Base-by-base conservation (phyloP, 768 basidiomycete species). In the Atractiella rhizophila region DNA sequence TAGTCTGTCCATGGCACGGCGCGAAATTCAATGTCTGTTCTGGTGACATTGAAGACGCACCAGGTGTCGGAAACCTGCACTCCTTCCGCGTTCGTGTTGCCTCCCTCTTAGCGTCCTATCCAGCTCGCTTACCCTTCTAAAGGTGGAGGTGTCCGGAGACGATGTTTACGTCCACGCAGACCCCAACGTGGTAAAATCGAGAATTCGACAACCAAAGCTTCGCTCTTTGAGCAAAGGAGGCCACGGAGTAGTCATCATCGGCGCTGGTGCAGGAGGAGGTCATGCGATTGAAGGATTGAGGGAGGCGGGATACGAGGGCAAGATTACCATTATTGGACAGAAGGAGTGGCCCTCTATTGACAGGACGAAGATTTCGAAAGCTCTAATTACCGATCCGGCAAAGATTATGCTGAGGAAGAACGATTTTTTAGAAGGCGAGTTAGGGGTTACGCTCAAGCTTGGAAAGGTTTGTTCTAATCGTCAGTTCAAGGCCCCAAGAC, bases 11-110 rank as follows among this genome's bases (percentile, higher is more conserved):
- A n/a, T n/a, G n/a, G n/a, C n/a, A n/a, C n/a, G n/a, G n/a, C n/a
- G n/a, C n/a, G n/a, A n/a, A 81, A 59, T 88, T 83, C 66, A 78
- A 76, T 51, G 67, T 80, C 37, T 74, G 72, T 60, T 76, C 70
- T n/a, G 78, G 78, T 10, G 78, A 81, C 50, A 79, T 78, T 32
- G 81, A 88, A 66, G 83, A 86, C 57, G 75, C 80, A 2, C 82
- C 82, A 15, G 83, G 79, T 9, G 72, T 80, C 12, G 63, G 68
- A 51, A n/a, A n/a, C n/a, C n/a, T n/a, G n/a, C n/a, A n/a, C n/a
- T n/a, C n/a, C n/a, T n/a, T n/a, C n/a, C n/a, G n/a, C n/a, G 30
- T n/a, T 20, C n/a, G n/a, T n/a, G n/a, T n/a, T n/a, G n/a, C n/a
- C n/a, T n/a, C n/a, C n/a, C n/a, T n/a, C n/a, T n/a, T n/a, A n/a